Evolutionary conservation across 2,329 filamentous ascomycete species (phyloP).

Genomic region (Ascochyta fabae): DNA sequence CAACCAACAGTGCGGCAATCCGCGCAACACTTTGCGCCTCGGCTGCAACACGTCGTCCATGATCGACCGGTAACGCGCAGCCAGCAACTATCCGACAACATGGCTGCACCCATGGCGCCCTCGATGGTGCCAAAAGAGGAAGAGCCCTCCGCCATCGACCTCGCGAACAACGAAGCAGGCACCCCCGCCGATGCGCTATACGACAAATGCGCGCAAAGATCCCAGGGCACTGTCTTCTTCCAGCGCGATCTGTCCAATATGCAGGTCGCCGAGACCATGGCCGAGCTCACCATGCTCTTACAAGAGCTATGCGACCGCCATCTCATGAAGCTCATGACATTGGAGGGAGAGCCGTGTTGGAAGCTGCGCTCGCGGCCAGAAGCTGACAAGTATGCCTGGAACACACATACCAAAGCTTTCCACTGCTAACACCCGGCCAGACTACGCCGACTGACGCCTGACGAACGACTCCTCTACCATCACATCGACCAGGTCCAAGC

Average conservation of each 20-base stretch:
- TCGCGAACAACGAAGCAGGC: constrained; percentile 18
- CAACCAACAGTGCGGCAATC: neutral
- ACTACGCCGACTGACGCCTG: constrained; percentile 58
- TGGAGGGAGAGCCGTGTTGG: constrained; percentile 48
- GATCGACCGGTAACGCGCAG: constrained; percentile 28
- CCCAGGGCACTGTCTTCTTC: constrained; percentile 48
- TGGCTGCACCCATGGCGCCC: constrained; percentile 32
- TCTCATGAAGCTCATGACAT: constrained; percentile 47
- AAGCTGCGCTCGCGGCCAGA: constrained; percentile 44
- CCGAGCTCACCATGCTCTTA: constrained; percentile 40
- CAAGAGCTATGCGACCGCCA: constrained; percentile 45
- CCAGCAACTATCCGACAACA: constrained; percentile 13
- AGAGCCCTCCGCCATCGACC: constrained; percentile 12
- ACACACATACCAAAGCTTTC: neutral
- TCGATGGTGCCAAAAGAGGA: constrained; percentile 31
- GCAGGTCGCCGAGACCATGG: constrained; percentile 45
- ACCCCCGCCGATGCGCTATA: constrained; percentile 45
- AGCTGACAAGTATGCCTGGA: constrained; percentile 43
- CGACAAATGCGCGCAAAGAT: constrained; percentile 46
- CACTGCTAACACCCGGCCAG: constrained; percentile 30
- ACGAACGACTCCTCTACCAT: constrained; percentile 86
- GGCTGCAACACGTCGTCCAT: constrained; percentile 22
- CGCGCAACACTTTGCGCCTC: constrained; percentile 6
- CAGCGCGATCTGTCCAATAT: constrained; percentile 49
- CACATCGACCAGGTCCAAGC: constrained; percentile 85